Conservation (phyloP, 768 basidiomycete genomes). For the Epithele typhae region DNA sequence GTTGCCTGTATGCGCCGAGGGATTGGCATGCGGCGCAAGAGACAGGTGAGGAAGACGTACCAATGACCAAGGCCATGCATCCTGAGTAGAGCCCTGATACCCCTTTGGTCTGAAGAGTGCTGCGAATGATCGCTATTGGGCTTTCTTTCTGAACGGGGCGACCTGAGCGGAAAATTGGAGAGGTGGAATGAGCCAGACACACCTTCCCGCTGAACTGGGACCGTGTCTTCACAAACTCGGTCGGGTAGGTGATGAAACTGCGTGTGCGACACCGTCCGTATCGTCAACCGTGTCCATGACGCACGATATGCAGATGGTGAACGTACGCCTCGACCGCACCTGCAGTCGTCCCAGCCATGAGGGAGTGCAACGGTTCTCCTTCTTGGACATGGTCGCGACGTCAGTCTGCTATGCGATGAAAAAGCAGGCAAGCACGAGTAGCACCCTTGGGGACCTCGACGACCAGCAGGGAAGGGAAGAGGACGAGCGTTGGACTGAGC, state of each 20-base stretch:
- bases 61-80: constrained; percentile 82
- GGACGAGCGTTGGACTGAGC: too few relatives aligned
- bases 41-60: constrained; percentile 14
- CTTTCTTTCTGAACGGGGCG: constrained; percentile 32
- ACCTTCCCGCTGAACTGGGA: constrained; percentile 87
- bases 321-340: constrained; percentile 90
- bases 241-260: constrained; percentile 83
- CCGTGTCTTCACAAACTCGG: constrained; percentile 91
- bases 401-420: too few relatives aligned
- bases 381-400: constrained; percentile 49
- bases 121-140: constrained; percentile 67
- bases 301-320: too few relatives aligned
- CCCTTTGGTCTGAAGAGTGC: constrained; percentile 74
- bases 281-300: too few relatives aligned
- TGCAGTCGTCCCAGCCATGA: constrained; percentile 88
- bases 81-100: constrained; percentile 89
- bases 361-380: constrained; percentile 79
- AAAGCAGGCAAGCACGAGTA: too few relatives aligned
- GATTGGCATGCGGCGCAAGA: neutral
- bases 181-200: constrained; percentile 6
- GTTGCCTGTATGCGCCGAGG: constrained; percentile 44
- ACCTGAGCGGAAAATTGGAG: neutral
- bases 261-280: too few relatives aligned
- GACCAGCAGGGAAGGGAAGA: too few relatives aligned
- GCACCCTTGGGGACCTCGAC: too few relatives aligned